phyloP scores from a whole-genome alignment of 305 asterid species.

The Fraxinus angustifolia region DNA sequence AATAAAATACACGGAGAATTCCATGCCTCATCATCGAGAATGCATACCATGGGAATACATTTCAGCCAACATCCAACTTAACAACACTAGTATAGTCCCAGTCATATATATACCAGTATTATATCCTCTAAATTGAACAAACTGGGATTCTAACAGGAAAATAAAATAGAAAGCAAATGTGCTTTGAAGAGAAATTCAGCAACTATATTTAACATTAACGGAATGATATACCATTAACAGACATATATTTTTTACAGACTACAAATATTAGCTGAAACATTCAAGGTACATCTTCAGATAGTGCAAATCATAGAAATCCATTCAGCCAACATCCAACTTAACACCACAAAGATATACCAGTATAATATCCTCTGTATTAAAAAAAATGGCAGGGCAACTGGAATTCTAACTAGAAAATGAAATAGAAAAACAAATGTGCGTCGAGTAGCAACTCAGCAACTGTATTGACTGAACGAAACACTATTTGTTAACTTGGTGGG shows the following conservation, averaged over 20 bases:
- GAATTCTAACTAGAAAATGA: background rate
- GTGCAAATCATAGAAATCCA: background rate
- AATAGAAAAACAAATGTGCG: background rate
- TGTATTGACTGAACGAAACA: conserved; percentile 7
- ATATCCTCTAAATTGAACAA: background rate
- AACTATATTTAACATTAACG: background rate
- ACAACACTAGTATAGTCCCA: background rate
- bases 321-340: background rate
- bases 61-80: background rate
- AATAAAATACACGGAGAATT: background rate
- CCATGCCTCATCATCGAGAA: background rate
- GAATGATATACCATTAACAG: background rate
- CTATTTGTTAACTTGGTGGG: background rate
- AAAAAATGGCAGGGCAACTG: background rate
- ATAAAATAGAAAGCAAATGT: background rate
- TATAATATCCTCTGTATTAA: background rate
- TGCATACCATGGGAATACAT: background rate
- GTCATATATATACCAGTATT: background rate
- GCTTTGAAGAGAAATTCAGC: background rate
- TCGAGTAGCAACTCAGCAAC: background rate
- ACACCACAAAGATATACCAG: background rate
- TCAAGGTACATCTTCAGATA: background rate
- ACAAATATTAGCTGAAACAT: background rate
- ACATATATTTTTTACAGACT: background rate
- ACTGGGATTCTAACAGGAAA: background rate